phyloP scores from a whole-genome alignment of 352 stramenopile genomes.

The Aphanomyces invadans region DNA sequence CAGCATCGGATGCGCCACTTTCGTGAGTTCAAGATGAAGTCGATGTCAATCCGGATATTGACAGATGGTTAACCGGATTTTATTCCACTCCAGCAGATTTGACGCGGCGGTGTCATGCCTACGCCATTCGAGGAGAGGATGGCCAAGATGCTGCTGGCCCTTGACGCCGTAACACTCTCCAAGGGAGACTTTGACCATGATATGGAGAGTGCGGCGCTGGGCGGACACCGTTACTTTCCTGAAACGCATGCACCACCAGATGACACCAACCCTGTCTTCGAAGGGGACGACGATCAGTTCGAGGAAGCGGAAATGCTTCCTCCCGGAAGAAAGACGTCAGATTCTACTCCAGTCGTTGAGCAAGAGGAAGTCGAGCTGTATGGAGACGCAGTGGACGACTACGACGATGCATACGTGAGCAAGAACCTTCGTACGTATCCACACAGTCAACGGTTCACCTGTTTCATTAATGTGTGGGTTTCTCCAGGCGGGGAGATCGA shows the following conservation, averaged over 20 bases:
- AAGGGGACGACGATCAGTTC: not conserved
- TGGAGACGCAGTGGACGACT: conserved; percentile 13
- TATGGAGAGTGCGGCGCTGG: not conserved
- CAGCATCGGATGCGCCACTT: not conserved
- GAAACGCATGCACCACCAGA: not conserved
- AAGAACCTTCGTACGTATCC: conserved; percentile 6
- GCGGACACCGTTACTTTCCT: not conserved
- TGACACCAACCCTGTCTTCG: not conserved
- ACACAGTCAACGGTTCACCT: not conserved
- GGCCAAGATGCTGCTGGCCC: not conserved
- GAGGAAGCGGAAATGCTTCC: not conserved
- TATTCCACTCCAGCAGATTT: not conserved
- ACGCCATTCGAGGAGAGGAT: not conserved
- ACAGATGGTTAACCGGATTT: not conserved
- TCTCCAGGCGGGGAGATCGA: conserved; percentile 4
- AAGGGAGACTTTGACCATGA: not conserved
- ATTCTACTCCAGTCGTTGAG: not conserved
- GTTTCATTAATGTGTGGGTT: not conserved
- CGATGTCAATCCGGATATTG: not conserved
- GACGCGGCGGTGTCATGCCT: not conserved
- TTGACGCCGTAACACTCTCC: not conserved
- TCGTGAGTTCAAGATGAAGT: not conserved
- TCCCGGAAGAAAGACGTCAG: not conserved
- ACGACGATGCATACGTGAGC: conserved; percentile 10
- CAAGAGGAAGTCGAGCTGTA: conserved; percentile 12